Base-by-base conservation (phyloP, 2,329 filamentous ascomycete genomes). In the Diaporthe ampelina region DNA sequence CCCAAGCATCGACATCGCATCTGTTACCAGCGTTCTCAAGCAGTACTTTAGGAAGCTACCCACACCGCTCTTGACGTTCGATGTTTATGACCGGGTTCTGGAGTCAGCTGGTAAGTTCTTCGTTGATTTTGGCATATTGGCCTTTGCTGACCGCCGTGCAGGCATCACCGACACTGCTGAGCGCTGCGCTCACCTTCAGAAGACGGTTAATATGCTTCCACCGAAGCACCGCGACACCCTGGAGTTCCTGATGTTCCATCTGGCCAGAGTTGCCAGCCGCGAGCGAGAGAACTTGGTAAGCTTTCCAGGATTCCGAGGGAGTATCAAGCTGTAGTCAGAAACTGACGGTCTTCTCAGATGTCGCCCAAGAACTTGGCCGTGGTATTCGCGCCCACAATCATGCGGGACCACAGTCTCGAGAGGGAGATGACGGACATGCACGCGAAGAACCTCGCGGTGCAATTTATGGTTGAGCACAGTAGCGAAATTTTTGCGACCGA, bases 341-440 rank as follows among this genome's bases (percentile, higher is more conserved):
- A 17, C 63, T 69, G 50, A 75, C 72, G 50, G 81, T 84, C 77
- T 83, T 74, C 4, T 37, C 59, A 94, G 91, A 99, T 99, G 97
- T 98, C 95, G 32, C 94, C 96, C 73, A 94, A 97, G 84, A 99
- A 99, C 81, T 86, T 98, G 76, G 95, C 97, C 4, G 97, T 99
- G 56, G 97, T 99, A 50, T 99, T 99, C 82, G 97, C 97, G 11
- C 97, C 97, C 10, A 99, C 97, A 0, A 97, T 99, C 79, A 97
- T 99, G 94, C 91, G 96, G 78, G 95, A 97, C 73, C 89, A 92
- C 81, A 96, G 93, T 80, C 90, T 98, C 76, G 95, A 97, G 82
- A 92, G 95, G 76, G 97, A 99, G 83, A 97, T 99, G 92, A 96
- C 93, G 40, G 97, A 99, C 82, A 97, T 98, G 88, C 94, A 97